Conservation (phyloP, 371 early-diverging fungal genomes). For the Dichotomocladium elegans region DNA sequence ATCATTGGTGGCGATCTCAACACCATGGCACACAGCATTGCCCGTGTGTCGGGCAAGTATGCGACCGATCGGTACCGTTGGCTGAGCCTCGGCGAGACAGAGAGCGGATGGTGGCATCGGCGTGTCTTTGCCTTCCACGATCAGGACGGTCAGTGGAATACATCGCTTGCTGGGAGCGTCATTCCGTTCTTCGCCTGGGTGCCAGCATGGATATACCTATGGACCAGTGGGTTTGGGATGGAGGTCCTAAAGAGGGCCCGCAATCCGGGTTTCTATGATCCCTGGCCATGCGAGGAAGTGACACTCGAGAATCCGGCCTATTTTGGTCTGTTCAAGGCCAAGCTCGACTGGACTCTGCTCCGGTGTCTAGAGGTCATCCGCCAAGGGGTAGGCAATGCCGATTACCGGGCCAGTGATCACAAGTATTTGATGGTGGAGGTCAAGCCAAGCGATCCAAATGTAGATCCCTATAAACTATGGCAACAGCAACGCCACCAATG, state of each 20-base stretch:
- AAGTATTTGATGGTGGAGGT: conserved; percentile 67
- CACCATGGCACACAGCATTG: conserved; percentile 80
- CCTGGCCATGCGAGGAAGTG: conserved; percentile 58
- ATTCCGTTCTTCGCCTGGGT: too few species aligned
- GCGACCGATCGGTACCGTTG: conserved; percentile 66
- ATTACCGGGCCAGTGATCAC: conserved; percentile 71
- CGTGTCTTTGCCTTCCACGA: conserved; percentile 48
- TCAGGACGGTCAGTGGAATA: conserved; percentile 38
- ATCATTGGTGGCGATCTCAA: conserved; percentile 78
- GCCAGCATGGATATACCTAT: too few species aligned
- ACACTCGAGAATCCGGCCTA: conserved; percentile 65
- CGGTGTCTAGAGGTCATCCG: conserved; percentile 51
- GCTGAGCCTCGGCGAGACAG: conserved; percentile 61
- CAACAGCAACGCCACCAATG: too few species aligned
- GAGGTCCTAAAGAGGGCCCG: conserved; percentile 48
- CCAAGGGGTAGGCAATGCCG: conserved; percentile 58
- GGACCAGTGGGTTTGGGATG: conserved; percentile 39
- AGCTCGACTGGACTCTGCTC: conserved; percentile 76
- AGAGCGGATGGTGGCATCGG: conserved; percentile 71
- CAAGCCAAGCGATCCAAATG: too few species aligned
- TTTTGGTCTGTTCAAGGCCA: conserved; percentile 64
- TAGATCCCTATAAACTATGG: too few species aligned
- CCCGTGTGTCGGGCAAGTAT: conserved; percentile 64
- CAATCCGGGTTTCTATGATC: conserved; percentile 78
- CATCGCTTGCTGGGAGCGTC: background rate